phyloP scores from a whole-genome alignment of 352 stramenopile species.

The Phytophthora litchii region DNA sequence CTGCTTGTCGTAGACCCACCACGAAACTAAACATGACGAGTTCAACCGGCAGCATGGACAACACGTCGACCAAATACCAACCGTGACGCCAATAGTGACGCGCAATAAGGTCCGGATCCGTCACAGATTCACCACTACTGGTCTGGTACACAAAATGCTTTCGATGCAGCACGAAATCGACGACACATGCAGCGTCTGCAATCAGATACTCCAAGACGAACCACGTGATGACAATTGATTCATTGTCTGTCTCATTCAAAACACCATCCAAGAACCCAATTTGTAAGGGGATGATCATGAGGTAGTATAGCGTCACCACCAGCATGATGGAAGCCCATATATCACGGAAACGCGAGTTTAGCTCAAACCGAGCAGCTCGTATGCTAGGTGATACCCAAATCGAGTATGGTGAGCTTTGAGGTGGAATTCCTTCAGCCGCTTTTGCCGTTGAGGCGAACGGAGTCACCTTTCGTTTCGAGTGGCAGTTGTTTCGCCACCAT shows the following conservation, averaged over 20 bases:
- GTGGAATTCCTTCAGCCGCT: background rate
- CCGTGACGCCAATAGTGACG: constrained; percentile 55
- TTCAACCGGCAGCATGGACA: constrained; percentile 60
- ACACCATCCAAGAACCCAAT: constrained; percentile 58
- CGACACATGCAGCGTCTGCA: constrained; percentile 46
- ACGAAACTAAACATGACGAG: constrained; percentile 39
- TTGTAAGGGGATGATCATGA: constrained; percentile 62
- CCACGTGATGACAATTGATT: constrained; percentile 35
- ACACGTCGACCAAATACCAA: constrained; percentile 51
- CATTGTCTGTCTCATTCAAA: constrained; percentile 40
- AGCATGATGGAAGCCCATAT: constrained; percentile 64
- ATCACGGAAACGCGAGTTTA: constrained; percentile 48
- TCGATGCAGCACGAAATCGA: constrained; percentile 66
- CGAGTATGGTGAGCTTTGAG: constrained; percentile 15
- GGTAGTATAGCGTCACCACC: constrained; percentile 58
- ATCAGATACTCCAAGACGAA: constrained; percentile 63
- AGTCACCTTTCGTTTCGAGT: constrained; percentile 17
- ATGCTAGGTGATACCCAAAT: constrained; percentile 21
- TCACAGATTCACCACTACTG: constrained; percentile 43
- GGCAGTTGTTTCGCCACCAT: constrained; percentile 1
- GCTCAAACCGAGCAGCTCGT: constrained; percentile 18
- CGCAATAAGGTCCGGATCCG: constrained; percentile 41
- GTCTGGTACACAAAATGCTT: constrained; percentile 63
- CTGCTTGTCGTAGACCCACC: constrained; percentile 23
- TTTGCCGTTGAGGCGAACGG: constrained; percentile 14